Percentiles rank a stretch among this genome's conserved stretches.
phyloP scores from a whole-genome alignment of 2,329 filamentous ascomycete species.

The Lasiodiplodia sp. region DNA sequence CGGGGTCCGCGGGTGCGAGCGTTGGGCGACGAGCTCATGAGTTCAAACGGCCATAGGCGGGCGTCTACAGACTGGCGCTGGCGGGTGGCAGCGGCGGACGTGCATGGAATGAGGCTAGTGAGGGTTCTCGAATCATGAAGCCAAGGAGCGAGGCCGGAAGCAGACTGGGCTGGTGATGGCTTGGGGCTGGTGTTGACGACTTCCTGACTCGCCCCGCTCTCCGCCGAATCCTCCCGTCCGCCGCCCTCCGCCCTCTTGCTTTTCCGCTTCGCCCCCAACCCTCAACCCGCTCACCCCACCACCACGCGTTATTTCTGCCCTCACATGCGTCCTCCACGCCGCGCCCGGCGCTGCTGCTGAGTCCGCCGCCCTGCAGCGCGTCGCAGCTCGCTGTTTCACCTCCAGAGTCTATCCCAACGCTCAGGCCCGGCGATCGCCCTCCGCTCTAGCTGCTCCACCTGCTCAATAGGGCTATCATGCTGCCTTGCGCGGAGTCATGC shows the following conservation, averaged over 20 bases:
- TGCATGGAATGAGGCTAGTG: not conserved
- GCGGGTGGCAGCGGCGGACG: not conserved
- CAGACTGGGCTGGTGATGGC: not conserved
- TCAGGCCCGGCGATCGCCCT: not conserved
- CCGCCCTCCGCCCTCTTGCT: not conserved
- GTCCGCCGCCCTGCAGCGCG: not conserved
- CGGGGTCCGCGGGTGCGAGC: not conserved
- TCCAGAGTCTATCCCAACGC: conserved; percentile 9
- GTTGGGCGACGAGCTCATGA: not conserved
- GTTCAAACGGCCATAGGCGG: not conserved
- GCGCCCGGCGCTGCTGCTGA: too few species aligned
- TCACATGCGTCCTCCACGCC: not conserved
- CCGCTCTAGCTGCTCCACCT: not conserved
- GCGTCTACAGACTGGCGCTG: not conserved
- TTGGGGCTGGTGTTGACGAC: conserved; percentile 14
- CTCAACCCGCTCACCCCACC: too few species aligned
- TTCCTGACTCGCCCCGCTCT: not conserved
- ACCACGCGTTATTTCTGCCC: not conserved
- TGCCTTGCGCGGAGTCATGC: not conserved
- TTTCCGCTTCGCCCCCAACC: not conserved
- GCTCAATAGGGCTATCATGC: not conserved
- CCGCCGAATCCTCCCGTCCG: not conserved
- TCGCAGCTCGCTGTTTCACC: conserved; percentile 13
- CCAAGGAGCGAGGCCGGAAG: not conserved
- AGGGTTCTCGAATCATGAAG: conserved; percentile 10